A percentile compares a stretch with the other conserved stretches of the same genome.
phyloP scores from a whole-genome alignment of 2,329 filamentous ascomycete species.

The Immersiporthe knoxdaviesiana region DNA sequence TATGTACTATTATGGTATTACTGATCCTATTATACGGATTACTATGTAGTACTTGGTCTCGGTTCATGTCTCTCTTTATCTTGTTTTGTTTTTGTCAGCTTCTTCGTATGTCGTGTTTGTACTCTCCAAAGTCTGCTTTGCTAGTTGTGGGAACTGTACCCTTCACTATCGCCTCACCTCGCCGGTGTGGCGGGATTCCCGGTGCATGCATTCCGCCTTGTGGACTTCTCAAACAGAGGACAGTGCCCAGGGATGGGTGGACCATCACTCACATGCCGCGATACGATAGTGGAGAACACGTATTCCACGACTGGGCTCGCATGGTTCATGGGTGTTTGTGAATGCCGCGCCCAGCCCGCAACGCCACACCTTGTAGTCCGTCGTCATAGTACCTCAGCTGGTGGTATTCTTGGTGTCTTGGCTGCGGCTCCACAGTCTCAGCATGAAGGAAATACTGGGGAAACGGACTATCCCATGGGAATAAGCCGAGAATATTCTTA shows the following conservation, averaged over 20 bases:
- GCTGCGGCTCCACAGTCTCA: not conserved
- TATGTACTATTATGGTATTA: not conserved
- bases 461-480: not conserved
- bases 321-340: not conserved
- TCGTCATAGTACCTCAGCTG: no score
- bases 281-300: not conserved
- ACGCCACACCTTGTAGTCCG: not conserved
- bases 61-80: not conserved
- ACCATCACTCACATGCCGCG: no score
- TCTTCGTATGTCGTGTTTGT: no score
- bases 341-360: not conserved
- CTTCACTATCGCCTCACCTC: not conserved
- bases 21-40: no score
- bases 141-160: no score
- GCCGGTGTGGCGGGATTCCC: not conserved
- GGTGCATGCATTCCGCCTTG: not conserved
- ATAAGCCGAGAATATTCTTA: not conserved
- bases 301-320: not conserved
- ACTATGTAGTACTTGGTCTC: not conserved
- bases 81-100: no score
- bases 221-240: not conserved
- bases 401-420: not conserved
- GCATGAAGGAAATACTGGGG: not conserved
- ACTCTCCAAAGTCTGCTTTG: no score
- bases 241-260: not conserved